Conservation (phyloP, 805 yeast species). For the Schwanniomyces occidentalis region DNA sequence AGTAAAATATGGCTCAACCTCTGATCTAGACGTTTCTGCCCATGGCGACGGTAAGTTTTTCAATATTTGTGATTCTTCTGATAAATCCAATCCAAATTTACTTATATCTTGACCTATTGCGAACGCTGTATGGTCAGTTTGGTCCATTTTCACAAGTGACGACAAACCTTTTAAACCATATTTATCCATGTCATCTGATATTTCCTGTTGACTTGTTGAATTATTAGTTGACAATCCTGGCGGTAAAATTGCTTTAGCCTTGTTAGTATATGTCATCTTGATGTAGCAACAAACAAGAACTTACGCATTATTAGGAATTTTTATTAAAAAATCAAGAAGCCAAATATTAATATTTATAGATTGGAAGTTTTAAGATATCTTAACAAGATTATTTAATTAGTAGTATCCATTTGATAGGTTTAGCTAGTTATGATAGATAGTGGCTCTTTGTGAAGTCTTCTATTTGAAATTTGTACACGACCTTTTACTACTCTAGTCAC, state of each 20-base stretch:
- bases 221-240: conserved; percentile 22
- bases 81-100: conserved; percentile 63
- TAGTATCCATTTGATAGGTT: too few relatives aligned
- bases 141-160: conserved; percentile 61
- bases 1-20: conserved; percentile 80
- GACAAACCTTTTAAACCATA: conserved; percentile 70
- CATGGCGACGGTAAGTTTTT: conserved; percentile 86
- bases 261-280: too few relatives aligned
- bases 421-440: too few relatives aligned
- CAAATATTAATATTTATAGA: too few relatives aligned
- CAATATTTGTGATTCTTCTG: conserved; percentile 49
- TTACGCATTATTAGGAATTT: too few relatives aligned
- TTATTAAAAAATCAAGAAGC: too few relatives aligned
- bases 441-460: too few relatives aligned
- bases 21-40: conserved; percentile 88
- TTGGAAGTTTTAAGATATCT: too few relatives aligned
- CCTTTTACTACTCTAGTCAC: too few relatives aligned
- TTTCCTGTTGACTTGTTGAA: conserved; percentile 5
- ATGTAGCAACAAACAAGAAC: too few relatives aligned
- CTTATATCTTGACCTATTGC: conserved; percentile 77
- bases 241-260: conserved; percentile 28
- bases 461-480: too few relatives aligned
- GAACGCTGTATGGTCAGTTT: conserved; percentile 60
- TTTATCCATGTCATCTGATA: conserved; percentile 47
- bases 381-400: too few relatives aligned